These are phyloP conservation scores for Pelargonium citronellum DNA, from an alignment of 441 rosid genomes.

Conservation along the genomic window DNA sequence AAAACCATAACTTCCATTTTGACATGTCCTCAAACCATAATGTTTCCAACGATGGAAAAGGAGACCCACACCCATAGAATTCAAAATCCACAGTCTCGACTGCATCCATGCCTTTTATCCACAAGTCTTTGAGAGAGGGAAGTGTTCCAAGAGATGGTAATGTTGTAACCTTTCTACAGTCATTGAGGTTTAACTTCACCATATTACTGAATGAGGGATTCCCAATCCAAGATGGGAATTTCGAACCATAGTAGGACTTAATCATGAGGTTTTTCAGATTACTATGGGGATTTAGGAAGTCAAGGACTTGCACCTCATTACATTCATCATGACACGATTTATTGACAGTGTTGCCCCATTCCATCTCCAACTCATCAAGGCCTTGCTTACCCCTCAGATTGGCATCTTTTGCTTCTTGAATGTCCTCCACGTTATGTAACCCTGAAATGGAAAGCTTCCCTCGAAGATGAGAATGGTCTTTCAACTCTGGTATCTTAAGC, in stretches of 20 bases:
- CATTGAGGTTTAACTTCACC: background rate
- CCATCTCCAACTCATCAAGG: slow-evolving; percentile 18
- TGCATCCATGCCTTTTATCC: slow-evolving; percentile 16
- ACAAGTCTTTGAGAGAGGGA: slow-evolving; percentile 20
- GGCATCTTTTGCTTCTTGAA: slow-evolving; percentile 19
- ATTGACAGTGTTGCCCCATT: slow-evolving; percentile 6
- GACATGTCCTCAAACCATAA: slow-evolving; percentile 20
- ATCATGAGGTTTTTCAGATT: slow-evolving; percentile 20
- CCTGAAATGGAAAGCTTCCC: slow-evolving; percentile 18
- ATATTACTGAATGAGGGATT: slow-evolving; percentile 19
- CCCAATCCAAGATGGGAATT: slow-evolving; percentile 25
- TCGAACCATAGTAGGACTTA: slow-evolving; percentile 13
- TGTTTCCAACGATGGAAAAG: slow-evolving; percentile 17
- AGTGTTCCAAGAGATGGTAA: slow-evolving; percentile 30
- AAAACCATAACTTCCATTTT: slow-evolving; percentile 20
- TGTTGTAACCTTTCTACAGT: slow-evolving; percentile 2
- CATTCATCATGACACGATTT: background rate
- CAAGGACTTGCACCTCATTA: slow-evolving; percentile 15
- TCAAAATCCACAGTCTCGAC: slow-evolving; percentile 13
- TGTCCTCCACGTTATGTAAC: slow-evolving; percentile 19
- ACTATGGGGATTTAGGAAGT: slow-evolving; percentile 17
- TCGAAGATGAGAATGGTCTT: slow-evolving; percentile 13
- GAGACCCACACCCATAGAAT: slow-evolving; percentile 17
- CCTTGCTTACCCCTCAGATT: slow-evolving; percentile 17
- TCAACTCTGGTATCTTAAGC: slow-evolving; percentile 17